Conservation (phyloP, 2,329 filamentous ascomycete genomes). For the Hymenoscyphus albidus region DNA sequence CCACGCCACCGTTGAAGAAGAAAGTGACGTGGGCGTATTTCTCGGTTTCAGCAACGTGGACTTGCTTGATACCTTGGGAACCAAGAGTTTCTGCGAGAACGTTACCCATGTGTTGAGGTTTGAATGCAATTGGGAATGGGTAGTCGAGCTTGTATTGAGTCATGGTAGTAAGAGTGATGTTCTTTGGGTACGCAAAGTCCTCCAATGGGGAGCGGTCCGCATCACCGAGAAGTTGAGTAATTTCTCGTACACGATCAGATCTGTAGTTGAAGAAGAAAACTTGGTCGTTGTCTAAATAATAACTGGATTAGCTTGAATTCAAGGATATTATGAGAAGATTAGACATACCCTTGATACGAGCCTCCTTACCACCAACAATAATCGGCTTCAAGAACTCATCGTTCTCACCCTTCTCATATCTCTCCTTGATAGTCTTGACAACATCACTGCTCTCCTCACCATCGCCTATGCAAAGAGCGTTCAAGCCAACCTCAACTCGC, state of each 20-base stretch:
- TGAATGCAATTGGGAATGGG: constrained; percentile 86
- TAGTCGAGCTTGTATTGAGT: constrained; percentile 97
- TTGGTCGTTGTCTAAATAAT: constrained; percentile 70
- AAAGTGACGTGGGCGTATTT: constrained; percentile 99
- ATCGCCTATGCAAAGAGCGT: constrained; percentile 76
- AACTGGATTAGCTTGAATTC: constrained; percentile 15
- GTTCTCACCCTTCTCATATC: constrained; percentile 82
- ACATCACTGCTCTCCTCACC: constrained; percentile 83
- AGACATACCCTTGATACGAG: constrained; percentile 71
- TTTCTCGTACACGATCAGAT: constrained; percentile 93
- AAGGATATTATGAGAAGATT: neutral
- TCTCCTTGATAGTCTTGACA: constrained; percentile 78
- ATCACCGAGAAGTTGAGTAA: constrained; percentile 89
- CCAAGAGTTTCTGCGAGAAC: constrained; percentile 96
- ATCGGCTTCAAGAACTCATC: constrained; percentile 99
- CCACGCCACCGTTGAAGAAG: constrained; percentile 99
- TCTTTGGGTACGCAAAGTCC: constrained; percentile 91
- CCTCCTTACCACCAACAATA: constrained; percentile 82
- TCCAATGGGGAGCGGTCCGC: constrained; percentile 86
- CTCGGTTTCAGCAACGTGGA: constrained; percentile 96
- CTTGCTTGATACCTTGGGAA: constrained; percentile 86
- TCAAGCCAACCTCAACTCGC: constrained; percentile 82
- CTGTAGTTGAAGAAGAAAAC: constrained; percentile 99
- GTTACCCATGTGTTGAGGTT: constrained; percentile 93
- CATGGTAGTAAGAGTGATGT: constrained; percentile 88